A percentile compares a stretch with the other conserved stretches of the same genome.
phyloP scores from a whole-genome alignment of 768 basidiomycete species.

The Inosperma sp. region DNA sequence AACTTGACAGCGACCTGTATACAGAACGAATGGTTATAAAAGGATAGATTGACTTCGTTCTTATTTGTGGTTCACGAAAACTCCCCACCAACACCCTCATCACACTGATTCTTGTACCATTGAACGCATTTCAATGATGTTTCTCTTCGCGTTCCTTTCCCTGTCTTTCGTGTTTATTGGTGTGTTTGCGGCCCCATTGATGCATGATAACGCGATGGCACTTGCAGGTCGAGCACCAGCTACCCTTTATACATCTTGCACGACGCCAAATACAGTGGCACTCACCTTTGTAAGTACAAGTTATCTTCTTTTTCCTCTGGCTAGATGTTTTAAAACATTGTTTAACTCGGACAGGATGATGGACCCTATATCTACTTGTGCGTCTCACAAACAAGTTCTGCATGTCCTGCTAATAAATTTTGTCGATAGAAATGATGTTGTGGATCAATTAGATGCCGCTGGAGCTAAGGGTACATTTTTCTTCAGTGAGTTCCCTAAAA shows the following conservation, averaged over 20 bases:
- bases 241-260: conserved; percentile 32
- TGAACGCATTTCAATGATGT: too few relatives aligned
- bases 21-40: too few relatives aligned
- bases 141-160: background rate
- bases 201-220: background rate
- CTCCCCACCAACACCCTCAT: too few relatives aligned
- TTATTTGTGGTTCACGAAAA: too few relatives aligned
- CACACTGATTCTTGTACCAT: too few relatives aligned
- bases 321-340: too few relatives aligned
- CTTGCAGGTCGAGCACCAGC: conserved; percentile 20
- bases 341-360: too few relatives aligned
- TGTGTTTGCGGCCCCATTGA: background rate
- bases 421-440: conserved; percentile 27
- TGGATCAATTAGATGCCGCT: conserved; percentile 28
- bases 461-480: conserved; percentile 42
- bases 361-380: conserved; percentile 32
- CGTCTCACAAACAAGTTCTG: background rate
- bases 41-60: too few relatives aligned
- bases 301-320: background rate
- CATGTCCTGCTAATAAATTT: background rate
- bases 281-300: conserved; percentile 21
- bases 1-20: too few relatives aligned
- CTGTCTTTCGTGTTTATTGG: background rate
- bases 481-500: conserved; percentile 36
- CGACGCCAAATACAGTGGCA: conserved; percentile 23